A percentile compares a stretch with the other conserved stretches of the same genome.
phyloP scores from a whole-genome alignment of 176 grass and related monocot species.

The Lolium multiflorum region DNA sequence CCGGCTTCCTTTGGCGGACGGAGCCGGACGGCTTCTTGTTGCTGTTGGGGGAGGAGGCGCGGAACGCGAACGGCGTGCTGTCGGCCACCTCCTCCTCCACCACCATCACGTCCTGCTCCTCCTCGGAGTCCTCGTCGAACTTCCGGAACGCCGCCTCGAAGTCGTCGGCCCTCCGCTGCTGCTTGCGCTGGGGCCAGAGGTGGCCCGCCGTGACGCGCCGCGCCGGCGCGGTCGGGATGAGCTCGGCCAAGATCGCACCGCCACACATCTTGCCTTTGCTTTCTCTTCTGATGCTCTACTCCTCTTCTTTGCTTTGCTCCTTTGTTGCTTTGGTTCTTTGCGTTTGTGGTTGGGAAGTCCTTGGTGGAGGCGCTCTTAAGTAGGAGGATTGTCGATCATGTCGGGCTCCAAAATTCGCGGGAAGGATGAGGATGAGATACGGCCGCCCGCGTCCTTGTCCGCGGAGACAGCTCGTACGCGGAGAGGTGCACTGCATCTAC shows the following conservation, averaged over 20 bases:
- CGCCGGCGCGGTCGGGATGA: constrained; percentile 51
- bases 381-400: background rate
- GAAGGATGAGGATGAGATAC: constrained; percentile 6
- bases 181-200: constrained; percentile 38
- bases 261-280: constrained; percentile 55
- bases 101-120: constrained; percentile 43
- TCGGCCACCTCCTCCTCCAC: constrained; percentile 35
- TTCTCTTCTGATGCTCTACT: background rate
- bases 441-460: too few relatives aligned
- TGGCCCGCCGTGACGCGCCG: constrained; percentile 33
- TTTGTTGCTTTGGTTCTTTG: background rate
- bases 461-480: background rate
- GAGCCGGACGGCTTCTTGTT: background rate
- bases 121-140: constrained; percentile 60
- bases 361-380: constrained; percentile 16
- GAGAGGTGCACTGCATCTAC: constrained; percentile 32
- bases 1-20: background rate
- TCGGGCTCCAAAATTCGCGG: constrained; percentile 42
- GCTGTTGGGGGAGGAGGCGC: background rate
- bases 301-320: background rate
- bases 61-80: constrained; percentile 47
- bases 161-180: constrained; percentile 40
- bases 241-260: constrained; percentile 71
- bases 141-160: constrained; percentile 75
- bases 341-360: background rate